These are phyloP conservation scores for Colletotrichum higginsianum DNA, from an alignment of 2,329 filamentous ascomycete species.

Conservation along the genomic window DNA sequence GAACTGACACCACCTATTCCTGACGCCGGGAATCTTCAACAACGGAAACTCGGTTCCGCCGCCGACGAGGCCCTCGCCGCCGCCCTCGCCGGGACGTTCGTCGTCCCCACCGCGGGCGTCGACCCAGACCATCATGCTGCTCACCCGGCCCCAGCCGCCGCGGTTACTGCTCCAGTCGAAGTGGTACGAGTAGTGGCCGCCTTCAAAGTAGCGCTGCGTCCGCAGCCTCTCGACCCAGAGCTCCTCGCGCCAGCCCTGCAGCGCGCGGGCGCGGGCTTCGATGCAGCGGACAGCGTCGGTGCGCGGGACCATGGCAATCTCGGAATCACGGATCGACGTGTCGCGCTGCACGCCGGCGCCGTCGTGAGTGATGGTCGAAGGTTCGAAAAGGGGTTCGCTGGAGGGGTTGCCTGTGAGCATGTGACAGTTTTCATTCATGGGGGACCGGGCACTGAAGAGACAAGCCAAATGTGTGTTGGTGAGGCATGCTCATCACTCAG, in stretches of 20 bases:
- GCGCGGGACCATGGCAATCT: slow-evolving; percentile 66
- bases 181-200: slow-evolving; percentile 68
- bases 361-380: slow-evolving; percentile 66
- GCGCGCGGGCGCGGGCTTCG: slow-evolving; percentile 61
- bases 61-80: slow-evolving; percentile 55
- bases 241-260: slow-evolving; percentile 69
- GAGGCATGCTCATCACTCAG: background rate
- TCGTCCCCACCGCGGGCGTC: slow-evolving; percentile 46
- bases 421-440: too few relatives aligned
- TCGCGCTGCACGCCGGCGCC: slow-evolving; percentile 59
- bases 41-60: slow-evolving; percentile 68
- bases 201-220: slow-evolving; percentile 63
- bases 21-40: slow-evolving; percentile 51
- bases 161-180: slow-evolving; percentile 66
- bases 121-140: slow-evolving; percentile 70
- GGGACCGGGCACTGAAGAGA: background rate
- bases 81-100: slow-evolving; percentile 33
- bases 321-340: slow-evolving; percentile 64
- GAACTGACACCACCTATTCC: slow-evolving; percentile 63
- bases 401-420: slow-evolving; percentile 1
- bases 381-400: slow-evolving; percentile 64
- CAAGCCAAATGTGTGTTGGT: background rate
- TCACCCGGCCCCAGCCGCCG: slow-evolving; percentile 64
- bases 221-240: slow-evolving; percentile 68
- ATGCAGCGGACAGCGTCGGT: slow-evolving; percentile 61